Conservation (phyloP, 2,329 filamentous ascomycete species). For the Coccinonectria pachysandricola region DNA sequence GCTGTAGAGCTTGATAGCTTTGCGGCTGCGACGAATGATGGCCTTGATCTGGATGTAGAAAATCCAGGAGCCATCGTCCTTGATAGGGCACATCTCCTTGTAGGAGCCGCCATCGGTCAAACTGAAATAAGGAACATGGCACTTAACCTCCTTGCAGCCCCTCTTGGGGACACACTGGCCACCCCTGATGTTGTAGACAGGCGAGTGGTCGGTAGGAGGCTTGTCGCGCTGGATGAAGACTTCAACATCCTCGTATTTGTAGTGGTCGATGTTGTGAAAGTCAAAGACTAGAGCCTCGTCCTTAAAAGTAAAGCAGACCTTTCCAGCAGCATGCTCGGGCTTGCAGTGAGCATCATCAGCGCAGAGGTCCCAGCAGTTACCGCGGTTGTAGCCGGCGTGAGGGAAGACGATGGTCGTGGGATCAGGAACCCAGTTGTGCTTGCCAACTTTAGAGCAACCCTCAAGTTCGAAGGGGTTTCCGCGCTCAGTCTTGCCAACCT, state of each 20-base stretch:
- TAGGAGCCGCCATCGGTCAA: constrained; percentile 14
- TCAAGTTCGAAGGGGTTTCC: constrained; percentile 9
- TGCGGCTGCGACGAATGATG: constrained; percentile 11
- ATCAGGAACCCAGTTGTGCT: constrained; percentile 17
- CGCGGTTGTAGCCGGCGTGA: constrained; percentile 10
- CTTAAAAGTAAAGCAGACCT: constrained; percentile 17
- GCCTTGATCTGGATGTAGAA: constrained; percentile 19
- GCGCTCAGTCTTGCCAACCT: constrained; percentile 3
- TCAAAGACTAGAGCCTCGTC: constrained; percentile 16
- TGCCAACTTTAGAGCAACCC: constrained; percentile 14
- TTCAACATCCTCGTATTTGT: constrained; percentile 19
- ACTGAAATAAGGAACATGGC: constrained; percentile 16
- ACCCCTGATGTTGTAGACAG: constrained; percentile 13
- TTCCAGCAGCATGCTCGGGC: constrained; percentile 12
- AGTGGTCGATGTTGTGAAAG: constrained; percentile 14
- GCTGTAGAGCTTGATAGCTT: constrained; percentile 16
- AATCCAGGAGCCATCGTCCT: constrained; percentile 17
- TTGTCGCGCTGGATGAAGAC: constrained; percentile 12
- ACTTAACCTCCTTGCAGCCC: constrained; percentile 15
- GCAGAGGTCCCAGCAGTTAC: constrained; percentile 17
- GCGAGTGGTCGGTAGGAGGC: constrained; percentile 11
- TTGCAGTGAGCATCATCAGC: constrained; percentile 10
- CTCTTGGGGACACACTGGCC: constrained; percentile 13
- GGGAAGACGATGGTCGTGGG: constrained; percentile 16
- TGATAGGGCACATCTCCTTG: constrained; percentile 16